Percentiles rank a stretch among this genome's conserved stretches.
Evolutionary conservation across 192 early-diverging fungal genomes (phyloP).

Genomic region (Backusella tuberculispora): DNA sequence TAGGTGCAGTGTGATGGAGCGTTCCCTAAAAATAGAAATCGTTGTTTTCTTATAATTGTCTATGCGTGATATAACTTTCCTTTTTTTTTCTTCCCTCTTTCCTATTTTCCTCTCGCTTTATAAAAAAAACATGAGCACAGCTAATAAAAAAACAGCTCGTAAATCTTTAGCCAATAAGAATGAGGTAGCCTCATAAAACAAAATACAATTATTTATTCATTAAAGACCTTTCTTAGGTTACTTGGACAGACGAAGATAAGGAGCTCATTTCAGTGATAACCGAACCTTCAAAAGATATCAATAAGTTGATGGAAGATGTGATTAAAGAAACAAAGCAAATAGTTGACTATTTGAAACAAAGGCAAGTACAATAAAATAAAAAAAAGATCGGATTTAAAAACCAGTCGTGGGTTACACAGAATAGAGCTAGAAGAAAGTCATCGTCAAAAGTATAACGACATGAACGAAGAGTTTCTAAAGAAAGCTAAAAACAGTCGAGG

Average conservation of each 20-base stretch:
- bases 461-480: constrained; percentile 10
- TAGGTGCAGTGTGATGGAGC: neutral
- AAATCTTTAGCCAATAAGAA: constrained; percentile 8
- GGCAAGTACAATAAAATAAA: constrained; percentile 6
- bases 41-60: neutral
- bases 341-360: constrained; percentile 19
- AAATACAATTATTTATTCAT: neutral
- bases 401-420: neutral
- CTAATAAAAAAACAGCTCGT: neutral
- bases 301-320: neutral
- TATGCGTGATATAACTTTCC: neutral
- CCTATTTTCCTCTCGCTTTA: neutral
- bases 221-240: neutral
- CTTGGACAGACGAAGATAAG: neutral
- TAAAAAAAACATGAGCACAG: neutral
- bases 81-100: constrained; percentile 7
- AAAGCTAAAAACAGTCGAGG: neutral
- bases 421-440: neutral
- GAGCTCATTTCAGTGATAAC: neutral
- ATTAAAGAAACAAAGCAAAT: constrained; percentile 1
- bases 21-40: constrained; percentile 1
- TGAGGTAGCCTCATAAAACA: neutral
- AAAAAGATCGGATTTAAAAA: constrained; percentile 15
- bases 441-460: neutral
- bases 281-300: constrained; percentile 1